Evolutionary conservation across 768 basidiomycete species (phyloP).

Genomic region (Naematelia encephala): DNA sequence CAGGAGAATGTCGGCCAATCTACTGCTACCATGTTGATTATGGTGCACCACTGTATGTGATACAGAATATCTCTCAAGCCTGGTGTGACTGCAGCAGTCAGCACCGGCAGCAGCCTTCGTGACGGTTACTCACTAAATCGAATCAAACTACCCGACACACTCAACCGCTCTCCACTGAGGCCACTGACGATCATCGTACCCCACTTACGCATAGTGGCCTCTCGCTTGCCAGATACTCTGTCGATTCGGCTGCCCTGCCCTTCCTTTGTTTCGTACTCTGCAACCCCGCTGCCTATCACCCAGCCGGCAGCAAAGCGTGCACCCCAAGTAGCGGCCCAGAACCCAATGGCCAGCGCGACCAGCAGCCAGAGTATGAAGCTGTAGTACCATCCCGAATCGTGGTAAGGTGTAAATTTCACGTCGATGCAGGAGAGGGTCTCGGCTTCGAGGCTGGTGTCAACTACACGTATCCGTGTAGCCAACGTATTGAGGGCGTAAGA

Average conservation of each 20-base stretch:
- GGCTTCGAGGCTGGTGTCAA: conserved; percentile 69
- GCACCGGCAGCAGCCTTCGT: conserved; percentile 1
- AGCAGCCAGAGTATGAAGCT: conserved; percentile 55
- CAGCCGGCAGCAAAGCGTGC: conserved; percentile 82
- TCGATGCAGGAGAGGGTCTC: conserved; percentile 79
- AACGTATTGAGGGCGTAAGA: conserved; percentile 77
- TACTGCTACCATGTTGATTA: conserved; percentile 87
- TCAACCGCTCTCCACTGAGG: conserved; percentile 83
- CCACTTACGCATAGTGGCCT: conserved; percentile 62
- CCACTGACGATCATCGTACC: conserved; percentile 88
- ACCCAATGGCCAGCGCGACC: conserved; percentile 69
- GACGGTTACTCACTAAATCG: conserved; percentile 68
- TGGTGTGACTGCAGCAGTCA: conserved; percentile 66
- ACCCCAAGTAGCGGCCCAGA: conserved; percentile 60
- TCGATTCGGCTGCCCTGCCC: conserved; percentile 36
- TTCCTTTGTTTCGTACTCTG: conserved; percentile 58
- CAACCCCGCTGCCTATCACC: conserved; percentile 59
- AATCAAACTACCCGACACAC: conserved; percentile 77
- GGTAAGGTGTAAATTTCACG: conserved; percentile 67
- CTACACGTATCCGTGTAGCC: conserved; percentile 75
- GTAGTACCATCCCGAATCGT: conserved; percentile 53
- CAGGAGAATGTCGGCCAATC: conserved; percentile 92
- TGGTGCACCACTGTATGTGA: conserved; percentile 73
- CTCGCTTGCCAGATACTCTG: conserved; percentile 17
- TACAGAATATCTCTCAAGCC: conserved; percentile 87